A percentile compares a stretch with the other conserved stretches of the same genome.
phyloP scores from a whole-genome alignment of 805 yeast genomes.

The Saccharomycopsis fodiens region DNA sequence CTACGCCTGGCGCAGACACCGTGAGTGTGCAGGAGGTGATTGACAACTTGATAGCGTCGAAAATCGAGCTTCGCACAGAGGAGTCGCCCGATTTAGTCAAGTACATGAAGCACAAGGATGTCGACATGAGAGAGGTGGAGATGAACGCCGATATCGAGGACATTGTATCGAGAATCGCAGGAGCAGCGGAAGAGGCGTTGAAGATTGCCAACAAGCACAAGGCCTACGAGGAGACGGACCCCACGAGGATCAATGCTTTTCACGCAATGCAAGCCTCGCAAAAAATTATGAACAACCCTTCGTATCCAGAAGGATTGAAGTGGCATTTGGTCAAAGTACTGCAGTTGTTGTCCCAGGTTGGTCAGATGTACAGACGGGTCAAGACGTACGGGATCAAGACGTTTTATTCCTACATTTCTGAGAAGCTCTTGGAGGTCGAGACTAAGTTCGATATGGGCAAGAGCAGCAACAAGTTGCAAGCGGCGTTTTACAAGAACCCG shows the following conservation, averaged over 20 bases:
- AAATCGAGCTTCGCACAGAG: conserved; percentile 82
- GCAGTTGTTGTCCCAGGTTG: conserved; percentile 59
- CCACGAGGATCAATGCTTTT: conserved; percentile 61
- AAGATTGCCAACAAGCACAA: conserved; percentile 55
- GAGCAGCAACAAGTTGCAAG: conserved; percentile 55
- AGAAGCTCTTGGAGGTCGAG: conserved; percentile 49
- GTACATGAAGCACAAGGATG: conserved; percentile 64
- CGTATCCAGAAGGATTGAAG: conserved; percentile 58
- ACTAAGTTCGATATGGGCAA: conserved; percentile 53
- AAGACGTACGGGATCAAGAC: conserved; percentile 78
- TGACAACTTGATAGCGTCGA: conserved; percentile 62
- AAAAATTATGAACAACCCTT: conserved; percentile 43
- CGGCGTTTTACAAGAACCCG: conserved; percentile 50
- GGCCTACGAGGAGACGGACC: conserved; percentile 58
- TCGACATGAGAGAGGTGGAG: conserved; percentile 52
- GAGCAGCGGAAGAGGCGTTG: conserved; percentile 61
- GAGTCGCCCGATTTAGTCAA: conserved; percentile 69
- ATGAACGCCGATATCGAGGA: conserved; percentile 47
- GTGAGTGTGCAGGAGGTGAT: conserved; percentile 86
- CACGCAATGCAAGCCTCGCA: conserved; percentile 63
- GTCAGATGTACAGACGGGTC: conserved; percentile 60
- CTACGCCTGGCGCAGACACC: conserved; percentile 87
- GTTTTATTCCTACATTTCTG: conserved; percentile 59
- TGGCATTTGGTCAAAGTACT: conserved; percentile 63
- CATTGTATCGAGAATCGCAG: conserved; percentile 46